Conservation (phyloP, 208 protist species). For the Polymyxa betae region DNA sequence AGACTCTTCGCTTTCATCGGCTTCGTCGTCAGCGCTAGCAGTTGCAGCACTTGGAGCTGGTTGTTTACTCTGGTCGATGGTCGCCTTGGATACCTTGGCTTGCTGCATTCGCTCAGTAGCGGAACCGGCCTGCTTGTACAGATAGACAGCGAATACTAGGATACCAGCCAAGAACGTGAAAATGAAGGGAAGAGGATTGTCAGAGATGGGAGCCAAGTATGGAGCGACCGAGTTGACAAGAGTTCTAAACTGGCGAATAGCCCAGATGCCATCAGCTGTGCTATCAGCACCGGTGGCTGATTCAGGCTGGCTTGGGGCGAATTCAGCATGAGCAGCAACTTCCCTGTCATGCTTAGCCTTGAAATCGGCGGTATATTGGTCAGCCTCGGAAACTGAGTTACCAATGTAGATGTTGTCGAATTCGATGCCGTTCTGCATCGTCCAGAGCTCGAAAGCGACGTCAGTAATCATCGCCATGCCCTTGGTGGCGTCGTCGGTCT, state of each 20-base stretch:
- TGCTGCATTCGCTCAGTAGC: background rate
- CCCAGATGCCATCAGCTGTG: background rate
- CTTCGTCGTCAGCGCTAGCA: background rate
- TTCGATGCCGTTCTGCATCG: conserved; percentile 53
- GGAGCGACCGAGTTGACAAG: too few relatives aligned
- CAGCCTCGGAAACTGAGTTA: background rate
- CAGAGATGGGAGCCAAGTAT: background rate
- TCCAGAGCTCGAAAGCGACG: conserved; percentile 66
- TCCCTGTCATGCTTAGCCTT: conserved; percentile 12
- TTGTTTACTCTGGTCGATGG: background rate
- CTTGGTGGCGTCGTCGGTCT: conserved; percentile 7
- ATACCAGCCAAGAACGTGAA: conserved; percentile 7
- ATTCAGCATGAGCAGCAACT: background rate
- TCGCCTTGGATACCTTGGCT: background rate
- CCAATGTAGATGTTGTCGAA: conserved; percentile 65
- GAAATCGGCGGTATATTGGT: background rate
- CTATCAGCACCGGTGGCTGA: background rate
- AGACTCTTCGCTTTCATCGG: background rate
- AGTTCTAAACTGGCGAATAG: too few relatives aligned
- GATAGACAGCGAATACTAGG: background rate
- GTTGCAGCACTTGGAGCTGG: background rate
- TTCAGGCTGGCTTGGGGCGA: background rate
- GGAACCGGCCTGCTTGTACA: conserved; percentile 8
- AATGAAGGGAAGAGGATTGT: background rate
- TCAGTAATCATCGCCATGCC: conserved; percentile 41